Percentiles rank a stretch among this genome's conserved stretches.
Conservation (phyloP, 1,284 basidiomycete species). For the Puccinia triticina region DNA sequence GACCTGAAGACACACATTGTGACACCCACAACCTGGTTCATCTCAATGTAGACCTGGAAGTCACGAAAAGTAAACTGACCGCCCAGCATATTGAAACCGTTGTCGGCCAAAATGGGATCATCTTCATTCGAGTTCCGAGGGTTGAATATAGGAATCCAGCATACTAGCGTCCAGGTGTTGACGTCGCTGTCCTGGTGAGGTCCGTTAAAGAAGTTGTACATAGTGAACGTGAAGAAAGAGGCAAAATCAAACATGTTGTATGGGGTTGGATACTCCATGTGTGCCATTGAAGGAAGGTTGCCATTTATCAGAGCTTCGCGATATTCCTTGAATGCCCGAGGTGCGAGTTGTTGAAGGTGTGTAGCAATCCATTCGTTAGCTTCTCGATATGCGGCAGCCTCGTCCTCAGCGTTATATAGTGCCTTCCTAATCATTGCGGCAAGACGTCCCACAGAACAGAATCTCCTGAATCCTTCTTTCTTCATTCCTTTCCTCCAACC, state of each 20-base stretch:
- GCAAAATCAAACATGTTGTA: background rate
- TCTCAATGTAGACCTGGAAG: conserved; percentile 12
- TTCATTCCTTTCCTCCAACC: background rate
- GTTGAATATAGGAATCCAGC: conserved; percentile 27
- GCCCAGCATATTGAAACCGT: background rate
- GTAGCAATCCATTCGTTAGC: background rate
- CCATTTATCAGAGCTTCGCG: background rate
- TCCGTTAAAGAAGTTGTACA: conserved; percentile 3
- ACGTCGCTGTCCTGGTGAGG: background rate
- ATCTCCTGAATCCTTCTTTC: background rate
- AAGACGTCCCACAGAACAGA: background rate
- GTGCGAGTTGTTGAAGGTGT: background rate
- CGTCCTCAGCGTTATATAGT: background rate
- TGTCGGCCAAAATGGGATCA: background rate
- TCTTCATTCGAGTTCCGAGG: background rate
- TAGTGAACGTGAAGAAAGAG: conserved; percentile 1
- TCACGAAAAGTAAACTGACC: conserved; percentile 21
- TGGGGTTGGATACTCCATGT: conserved; percentile 2
- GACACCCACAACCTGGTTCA: conserved; percentile 8
- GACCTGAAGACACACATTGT: conserved; percentile 25
- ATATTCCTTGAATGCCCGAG: background rate
- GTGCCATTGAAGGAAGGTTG: background rate
- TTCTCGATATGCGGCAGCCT: background rate
- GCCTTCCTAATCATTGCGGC: background rate
- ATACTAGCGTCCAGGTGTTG: conserved; percentile 1